Evolutionary conservation across 2,329 filamentous ascomycete species (phyloP).

Genomic region (Fusarium verticillioides): DNA sequence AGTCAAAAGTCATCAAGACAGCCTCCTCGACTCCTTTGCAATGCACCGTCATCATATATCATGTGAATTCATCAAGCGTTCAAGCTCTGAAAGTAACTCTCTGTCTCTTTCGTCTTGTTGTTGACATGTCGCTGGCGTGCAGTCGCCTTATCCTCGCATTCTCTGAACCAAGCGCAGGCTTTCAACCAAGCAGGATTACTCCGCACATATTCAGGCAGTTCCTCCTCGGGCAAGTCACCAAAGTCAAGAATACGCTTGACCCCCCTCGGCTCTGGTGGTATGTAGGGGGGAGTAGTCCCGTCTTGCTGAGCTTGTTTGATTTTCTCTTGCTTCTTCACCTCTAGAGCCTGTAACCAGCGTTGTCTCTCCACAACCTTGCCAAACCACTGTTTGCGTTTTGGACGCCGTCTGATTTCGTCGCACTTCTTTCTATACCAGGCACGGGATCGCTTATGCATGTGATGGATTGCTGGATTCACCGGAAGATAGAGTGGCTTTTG

Average conservation of each 20-base stretch:
- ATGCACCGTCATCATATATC: not conserved
- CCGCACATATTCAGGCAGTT: constrained; percentile 58
- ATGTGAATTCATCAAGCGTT: not conserved
- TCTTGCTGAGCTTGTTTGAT: constrained; percentile 13
- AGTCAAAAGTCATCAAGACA: not conserved
- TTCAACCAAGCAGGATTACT: constrained; percentile 59
- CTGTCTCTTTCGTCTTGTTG: constrained; percentile 37
- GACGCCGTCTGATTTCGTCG: constrained; percentile 61
- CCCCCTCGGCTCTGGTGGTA: constrained; percentile 46
- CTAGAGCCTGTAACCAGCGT: constrained; percentile 45
- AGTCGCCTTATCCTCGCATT: constrained; percentile 39
- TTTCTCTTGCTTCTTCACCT: constrained; percentile 28
- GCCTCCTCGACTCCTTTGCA: not conserved
- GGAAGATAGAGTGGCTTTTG: constrained; percentile 54
- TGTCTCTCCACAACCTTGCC: constrained; percentile 57
- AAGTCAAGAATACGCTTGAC: constrained; percentile 50
- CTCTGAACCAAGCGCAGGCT: constrained; percentile 53
- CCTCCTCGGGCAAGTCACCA: constrained; percentile 51
- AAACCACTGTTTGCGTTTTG: constrained; percentile 62
- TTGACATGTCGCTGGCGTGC: constrained; percentile 23
- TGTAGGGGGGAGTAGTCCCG: constrained; percentile 27
- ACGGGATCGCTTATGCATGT: constrained; percentile 55
- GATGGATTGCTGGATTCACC: constrained; percentile 64
- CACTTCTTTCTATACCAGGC: constrained; percentile 61
- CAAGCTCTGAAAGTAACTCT: constrained; percentile 29